phyloP scores from a whole-genome alignment of 495 filamentous ascomycete genomes.

The Talaromyces thailandensis region DNA sequence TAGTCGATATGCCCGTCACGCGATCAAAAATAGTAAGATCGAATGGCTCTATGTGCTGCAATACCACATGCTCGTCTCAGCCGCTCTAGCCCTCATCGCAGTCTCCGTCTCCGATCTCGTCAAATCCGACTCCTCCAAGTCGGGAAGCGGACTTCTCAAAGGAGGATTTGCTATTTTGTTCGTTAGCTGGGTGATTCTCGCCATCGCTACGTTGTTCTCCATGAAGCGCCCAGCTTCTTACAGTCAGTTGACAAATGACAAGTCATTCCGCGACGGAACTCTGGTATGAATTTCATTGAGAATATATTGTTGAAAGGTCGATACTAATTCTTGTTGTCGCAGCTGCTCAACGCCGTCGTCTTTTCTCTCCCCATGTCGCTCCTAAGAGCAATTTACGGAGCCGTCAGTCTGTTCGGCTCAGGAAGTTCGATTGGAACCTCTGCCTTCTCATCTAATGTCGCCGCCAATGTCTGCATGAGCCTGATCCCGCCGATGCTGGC shows the following conservation, averaged over 20 bases:
- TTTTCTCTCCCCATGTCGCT: slow-evolving; percentile 19
- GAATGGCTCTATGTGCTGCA: slow-evolving; percentile 11
- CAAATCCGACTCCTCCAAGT: slow-evolving; percentile 8
- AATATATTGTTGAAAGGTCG: background rate
- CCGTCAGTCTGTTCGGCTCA: slow-evolving; percentile 16
- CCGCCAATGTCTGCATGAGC: slow-evolving; percentile 18
- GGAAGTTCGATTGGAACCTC: slow-evolving; percentile 5
- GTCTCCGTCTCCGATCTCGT: slow-evolving; percentile 19
- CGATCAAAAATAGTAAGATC: slow-evolving; percentile 12
- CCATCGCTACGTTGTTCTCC: slow-evolving; percentile 13
- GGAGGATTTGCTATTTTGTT: slow-evolving; percentile 23
- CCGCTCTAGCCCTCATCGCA: slow-evolving; percentile 18
- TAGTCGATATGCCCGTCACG: background rate
- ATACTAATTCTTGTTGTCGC: background rate
- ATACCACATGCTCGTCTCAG: slow-evolving; percentile 16
- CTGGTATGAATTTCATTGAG: slow-evolving; percentile 7
- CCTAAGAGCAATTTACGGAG: slow-evolving; percentile 17
- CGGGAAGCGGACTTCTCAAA: slow-evolving; percentile 18
- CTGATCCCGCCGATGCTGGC: slow-evolving; percentile 23
- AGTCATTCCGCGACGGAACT: slow-evolving; percentile 10
- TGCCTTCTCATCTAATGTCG: slow-evolving; percentile 15
- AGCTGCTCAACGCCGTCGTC: slow-evolving; percentile 19
- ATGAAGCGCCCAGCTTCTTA: slow-evolving; percentile 9
- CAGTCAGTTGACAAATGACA: background rate
- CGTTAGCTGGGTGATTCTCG: slow-evolving; percentile 22